Evolutionary conservation across 75 land plant species (phyloP), one percentile per base, ranked within the genome.

Genomic region (Chamaecyparis obtusa): DNA sequence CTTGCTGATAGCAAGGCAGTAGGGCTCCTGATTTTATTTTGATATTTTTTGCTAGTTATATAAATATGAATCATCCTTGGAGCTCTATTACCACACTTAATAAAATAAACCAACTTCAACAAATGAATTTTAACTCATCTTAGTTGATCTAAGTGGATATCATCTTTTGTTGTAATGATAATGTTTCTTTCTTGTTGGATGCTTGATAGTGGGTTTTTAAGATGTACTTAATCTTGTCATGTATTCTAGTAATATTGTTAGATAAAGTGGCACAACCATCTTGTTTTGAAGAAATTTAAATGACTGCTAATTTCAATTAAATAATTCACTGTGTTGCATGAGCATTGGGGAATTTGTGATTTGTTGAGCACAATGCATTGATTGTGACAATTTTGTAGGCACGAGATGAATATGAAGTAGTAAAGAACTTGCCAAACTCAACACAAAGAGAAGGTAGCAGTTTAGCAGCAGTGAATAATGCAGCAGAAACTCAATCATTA

Each of bases 371-470:
- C 33, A 72, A 32, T 30, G 9, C 32, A 72, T 72, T 8, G 36
- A 35, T 69, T 85, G 43, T 67, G 21, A 55, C 57, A 21, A 88
- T 46, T 57, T 33, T 49, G 46, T 57, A 96, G 98, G 71, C 92
- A 35, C 88, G 86, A 69, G 89, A 87, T 3, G 97, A 95, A 80
- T 96, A 95, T 90, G 92, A 88, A 71, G 91, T 89, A 67, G 90
- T 92, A 41, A 94, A 90, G 90, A 84, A 86, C 75, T 36, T 89
- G 35, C 36, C 91, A 10, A 72, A 33, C 79, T 76, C 46, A 24
- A 83, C 86, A 85, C 88, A 33, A 15, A 9, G 81, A 14, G 89
- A 83, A 37, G n/a, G 84, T 43, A 87, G 77, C 21, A 86, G 37
- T 81, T 48, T 88, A 11, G 83, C 36, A 81, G 39, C 86, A 39